These are phyloP conservation scores for Pseudonectria foliicola DNA, from an alignment of 2,329 filamentous ascomycete genomes.

Conservation along the genomic window DNA sequence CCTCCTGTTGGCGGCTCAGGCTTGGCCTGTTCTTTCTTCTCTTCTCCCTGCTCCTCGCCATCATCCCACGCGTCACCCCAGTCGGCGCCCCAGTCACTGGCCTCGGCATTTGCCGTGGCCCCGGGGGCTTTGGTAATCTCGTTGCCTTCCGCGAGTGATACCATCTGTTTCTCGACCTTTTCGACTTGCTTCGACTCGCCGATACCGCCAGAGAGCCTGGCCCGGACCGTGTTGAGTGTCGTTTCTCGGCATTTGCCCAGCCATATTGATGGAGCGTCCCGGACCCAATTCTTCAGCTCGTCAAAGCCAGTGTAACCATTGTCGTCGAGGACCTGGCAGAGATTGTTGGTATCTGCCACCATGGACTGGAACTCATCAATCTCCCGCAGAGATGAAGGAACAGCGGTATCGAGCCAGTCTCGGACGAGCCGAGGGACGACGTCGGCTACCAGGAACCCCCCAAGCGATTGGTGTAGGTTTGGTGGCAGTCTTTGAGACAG, in stretches of 20 bases:
- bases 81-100: constrained; percentile 64
- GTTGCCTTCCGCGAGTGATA: constrained; percentile 60
- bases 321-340: constrained; percentile 56
- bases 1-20: constrained; percentile 3
- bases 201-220: constrained; percentile 59
- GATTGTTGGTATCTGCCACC: constrained; percentile 55
- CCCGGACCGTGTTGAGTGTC: constrained; percentile 68
- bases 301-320: constrained; percentile 56
- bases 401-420: constrained; percentile 66
- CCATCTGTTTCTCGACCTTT: constrained; percentile 73
- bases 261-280: constrained; percentile 76
- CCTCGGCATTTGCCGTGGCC: constrained; percentile 35
- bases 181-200: constrained; percentile 66
- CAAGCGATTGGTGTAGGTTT: constrained; percentile 53
- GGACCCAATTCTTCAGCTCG: constrained; percentile 71
- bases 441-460: constrained; percentile 61
- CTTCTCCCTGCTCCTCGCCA: constrained; percentile 41
- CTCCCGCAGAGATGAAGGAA: constrained; percentile 67
- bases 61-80: constrained; percentile 81
- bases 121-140: constrained; percentile 50
- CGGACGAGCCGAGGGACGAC: constrained; percentile 62
- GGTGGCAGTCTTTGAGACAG: constrained; percentile 45
- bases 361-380: constrained; percentile 65
- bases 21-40: constrained; percentile 19
- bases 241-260: constrained; percentile 74